Conservation (phyloP, 2,329 filamentous ascomycete species). For the Fulvia fulva region DNA sequence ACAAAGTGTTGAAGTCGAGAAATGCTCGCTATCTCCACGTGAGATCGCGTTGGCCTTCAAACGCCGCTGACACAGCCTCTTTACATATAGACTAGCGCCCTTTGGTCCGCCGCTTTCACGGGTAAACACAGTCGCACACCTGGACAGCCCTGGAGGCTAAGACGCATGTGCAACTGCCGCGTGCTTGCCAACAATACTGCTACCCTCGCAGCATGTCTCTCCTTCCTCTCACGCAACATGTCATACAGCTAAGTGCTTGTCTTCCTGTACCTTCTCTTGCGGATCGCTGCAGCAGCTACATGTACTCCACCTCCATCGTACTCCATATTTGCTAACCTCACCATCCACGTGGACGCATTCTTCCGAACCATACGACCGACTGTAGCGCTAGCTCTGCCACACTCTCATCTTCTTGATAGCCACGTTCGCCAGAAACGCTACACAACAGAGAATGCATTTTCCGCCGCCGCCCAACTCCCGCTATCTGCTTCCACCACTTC, state of each 20-base stretch:
- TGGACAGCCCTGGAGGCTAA: background rate
- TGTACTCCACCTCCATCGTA: background rate
- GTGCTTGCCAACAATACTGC: background rate
- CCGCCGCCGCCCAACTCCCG: constrained; percentile 53
- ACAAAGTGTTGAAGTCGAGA: too few species aligned
- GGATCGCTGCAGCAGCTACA: background rate
- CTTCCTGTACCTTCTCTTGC: background rate
- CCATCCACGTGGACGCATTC: background rate
- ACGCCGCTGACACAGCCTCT: too few species aligned
- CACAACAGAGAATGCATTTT: constrained; percentile 48
- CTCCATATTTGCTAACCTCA: background rate
- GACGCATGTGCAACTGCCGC: background rate
- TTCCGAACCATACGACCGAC: background rate
- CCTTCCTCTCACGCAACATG: background rate
- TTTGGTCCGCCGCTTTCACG: background rate
- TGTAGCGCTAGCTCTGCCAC: constrained; percentile 8
- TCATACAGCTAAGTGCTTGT: constrained; percentile 1
- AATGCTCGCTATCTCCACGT: too few species aligned
- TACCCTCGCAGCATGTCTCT: background rate
- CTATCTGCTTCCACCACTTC: constrained; percentile 57
- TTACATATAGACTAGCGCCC: too few species aligned
- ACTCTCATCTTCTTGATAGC: constrained; percentile 3
- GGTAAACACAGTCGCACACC: background rate
- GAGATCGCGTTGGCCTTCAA: too few species aligned
- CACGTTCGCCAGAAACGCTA: background rate